These are phyloP conservation scores for Cavenderia fasciculata DNA, from an alignment of 78 protist species.

Conservation along the genomic window DNA sequence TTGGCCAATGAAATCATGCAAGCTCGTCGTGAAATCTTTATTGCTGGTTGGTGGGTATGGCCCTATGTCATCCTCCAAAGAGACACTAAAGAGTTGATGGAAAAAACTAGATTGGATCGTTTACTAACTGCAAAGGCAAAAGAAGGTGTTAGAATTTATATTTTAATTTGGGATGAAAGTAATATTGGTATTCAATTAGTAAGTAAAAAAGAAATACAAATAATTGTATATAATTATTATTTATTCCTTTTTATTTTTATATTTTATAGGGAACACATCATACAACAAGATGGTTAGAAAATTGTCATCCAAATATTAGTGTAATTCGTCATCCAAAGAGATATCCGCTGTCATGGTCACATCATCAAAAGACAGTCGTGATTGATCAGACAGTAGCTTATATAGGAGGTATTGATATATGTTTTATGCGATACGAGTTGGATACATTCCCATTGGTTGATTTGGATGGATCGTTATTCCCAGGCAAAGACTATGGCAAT, in stretches of 20 bases:
- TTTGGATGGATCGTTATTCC: not conserved
- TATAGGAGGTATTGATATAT: constrained; percentile 90
- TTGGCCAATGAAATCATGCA: not conserved
- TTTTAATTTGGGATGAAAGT: constrained; percentile 76
- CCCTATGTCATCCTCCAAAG: constrained; percentile 58
- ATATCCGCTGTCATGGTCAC: constrained; percentile 76
- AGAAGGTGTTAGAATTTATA: constrained; percentile 65
- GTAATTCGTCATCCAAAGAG: constrained; percentile 51
- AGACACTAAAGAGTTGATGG: not conserved
- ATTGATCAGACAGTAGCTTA: constrained; percentile 85
- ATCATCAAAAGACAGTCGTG: constrained; percentile 88
- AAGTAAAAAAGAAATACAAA: no score
- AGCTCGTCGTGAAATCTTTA: constrained; percentile 35
- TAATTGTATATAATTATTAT: no score
- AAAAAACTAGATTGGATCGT: constrained; percentile 58
- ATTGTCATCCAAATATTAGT: constrained; percentile 51
- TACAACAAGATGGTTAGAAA: constrained; percentile 24
- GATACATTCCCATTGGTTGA: constrained; percentile 34
- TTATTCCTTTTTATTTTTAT: no score
- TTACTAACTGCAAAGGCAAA: constrained; percentile 59
- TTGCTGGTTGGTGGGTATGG: constrained; percentile 79
- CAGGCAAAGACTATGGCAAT: constrained; percentile 74
- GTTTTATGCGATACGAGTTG: constrained; percentile 85
- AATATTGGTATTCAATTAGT: constrained; percentile 67
- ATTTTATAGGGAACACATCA: constrained; percentile 37